phyloP scores from a whole-genome alignment of 164 flowering plant species.

The Houttuynia cordata region DNA sequence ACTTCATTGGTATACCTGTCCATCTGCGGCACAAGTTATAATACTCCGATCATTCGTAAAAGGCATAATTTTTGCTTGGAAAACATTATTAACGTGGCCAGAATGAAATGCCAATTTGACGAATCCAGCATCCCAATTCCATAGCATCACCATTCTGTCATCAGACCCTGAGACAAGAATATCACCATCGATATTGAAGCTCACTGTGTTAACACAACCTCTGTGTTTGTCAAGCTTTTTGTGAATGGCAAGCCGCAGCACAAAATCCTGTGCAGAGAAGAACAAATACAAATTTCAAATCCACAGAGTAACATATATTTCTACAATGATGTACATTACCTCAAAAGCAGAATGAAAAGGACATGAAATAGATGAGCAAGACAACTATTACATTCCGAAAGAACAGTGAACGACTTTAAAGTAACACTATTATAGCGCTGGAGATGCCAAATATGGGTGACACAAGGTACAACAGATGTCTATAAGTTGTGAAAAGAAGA shows the following conservation, averaged over 20 bases:
- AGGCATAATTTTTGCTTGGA: constrained; percentile 93
- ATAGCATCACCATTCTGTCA: constrained; percentile 62
- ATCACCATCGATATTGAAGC: constrained; percentile 77
- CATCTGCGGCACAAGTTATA: constrained; percentile 96
- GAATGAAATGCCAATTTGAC: constrained; percentile 63
- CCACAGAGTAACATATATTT: neutral
- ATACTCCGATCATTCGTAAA: constrained; percentile 61
- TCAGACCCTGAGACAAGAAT: constrained; percentile 87
- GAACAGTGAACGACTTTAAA: too few relatives aligned
- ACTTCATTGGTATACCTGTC: constrained; percentile 37
- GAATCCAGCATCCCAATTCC: constrained; percentile 79
- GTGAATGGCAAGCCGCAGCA: constrained; percentile 46
- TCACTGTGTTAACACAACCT: constrained; percentile 90
- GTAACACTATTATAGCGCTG: too few relatives aligned
- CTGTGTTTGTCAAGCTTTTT: constrained; percentile 57
- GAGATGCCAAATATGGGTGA: too few relatives aligned
- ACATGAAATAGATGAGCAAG: too few relatives aligned
- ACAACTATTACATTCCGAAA: too few relatives aligned
- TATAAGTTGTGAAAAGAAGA: too few relatives aligned
- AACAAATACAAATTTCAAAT: too few relatives aligned
- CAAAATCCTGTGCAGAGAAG: constrained; percentile 52
- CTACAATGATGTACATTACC: too few relatives aligned
- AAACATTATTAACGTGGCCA: constrained; percentile 74
- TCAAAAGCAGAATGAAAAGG: too few relatives aligned
- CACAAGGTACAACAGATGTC: too few relatives aligned